A percentile compares a stretch with the other conserved stretches of the same genome.
phyloP scores from a whole-genome alignment of 106 monocot genomes.

The Dendrobium chrysotoxum region DNA sequence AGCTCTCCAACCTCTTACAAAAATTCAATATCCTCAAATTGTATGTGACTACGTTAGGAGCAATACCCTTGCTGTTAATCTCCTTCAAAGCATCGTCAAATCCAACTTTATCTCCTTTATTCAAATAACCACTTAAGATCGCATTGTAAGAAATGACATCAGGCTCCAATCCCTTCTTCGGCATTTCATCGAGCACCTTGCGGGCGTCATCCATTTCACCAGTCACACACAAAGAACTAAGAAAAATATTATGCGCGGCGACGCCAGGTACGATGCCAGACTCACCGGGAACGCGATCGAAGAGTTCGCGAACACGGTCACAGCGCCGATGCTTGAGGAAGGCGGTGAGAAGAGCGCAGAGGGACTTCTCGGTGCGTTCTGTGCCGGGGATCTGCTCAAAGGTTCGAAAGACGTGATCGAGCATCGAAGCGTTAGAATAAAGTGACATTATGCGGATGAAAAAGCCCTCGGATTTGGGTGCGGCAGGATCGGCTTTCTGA shows the following conservation, averaged over 20 bases:
- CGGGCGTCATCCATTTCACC: slow-evolving; percentile 21
- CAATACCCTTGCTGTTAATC: slow-evolving; percentile 16
- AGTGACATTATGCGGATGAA: slow-evolving; percentile 18
- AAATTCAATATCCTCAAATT: slow-evolving; percentile 38
- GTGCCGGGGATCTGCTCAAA: slow-evolving; percentile 17
- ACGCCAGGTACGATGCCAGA: slow-evolving; percentile 23
- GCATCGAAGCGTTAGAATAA: slow-evolving; percentile 18
- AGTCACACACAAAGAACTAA: slow-evolving; percentile 28
- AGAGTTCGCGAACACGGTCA: slow-evolving; percentile 15
- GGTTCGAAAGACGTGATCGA: slow-evolving; percentile 14
- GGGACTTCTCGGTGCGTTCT: slow-evolving; percentile 13
- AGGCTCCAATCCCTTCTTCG: slow-evolving; percentile 17
- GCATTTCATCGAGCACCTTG: slow-evolving; percentile 40
- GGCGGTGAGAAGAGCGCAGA: slow-evolving; percentile 26
- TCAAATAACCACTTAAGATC: slow-evolving; percentile 28
- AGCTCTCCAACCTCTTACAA: slow-evolving; percentile 19
- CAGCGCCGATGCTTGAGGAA: slow-evolving; percentile 19
- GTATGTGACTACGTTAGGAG: slow-evolving; percentile 38
- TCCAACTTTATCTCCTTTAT: slow-evolving; percentile 9
- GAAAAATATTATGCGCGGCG: slow-evolving; percentile 28
- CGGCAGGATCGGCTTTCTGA: not conserved
- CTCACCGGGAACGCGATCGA: slow-evolving; percentile 14
- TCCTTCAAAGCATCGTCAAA: slow-evolving; percentile 35
- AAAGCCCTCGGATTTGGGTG: slow-evolving; percentile 19
- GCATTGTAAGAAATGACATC: slow-evolving; percentile 40